phyloP scores from a whole-genome alignment of 495 filamentous ascomycete species.

The Lasiosphaeria miniovina region DNA sequence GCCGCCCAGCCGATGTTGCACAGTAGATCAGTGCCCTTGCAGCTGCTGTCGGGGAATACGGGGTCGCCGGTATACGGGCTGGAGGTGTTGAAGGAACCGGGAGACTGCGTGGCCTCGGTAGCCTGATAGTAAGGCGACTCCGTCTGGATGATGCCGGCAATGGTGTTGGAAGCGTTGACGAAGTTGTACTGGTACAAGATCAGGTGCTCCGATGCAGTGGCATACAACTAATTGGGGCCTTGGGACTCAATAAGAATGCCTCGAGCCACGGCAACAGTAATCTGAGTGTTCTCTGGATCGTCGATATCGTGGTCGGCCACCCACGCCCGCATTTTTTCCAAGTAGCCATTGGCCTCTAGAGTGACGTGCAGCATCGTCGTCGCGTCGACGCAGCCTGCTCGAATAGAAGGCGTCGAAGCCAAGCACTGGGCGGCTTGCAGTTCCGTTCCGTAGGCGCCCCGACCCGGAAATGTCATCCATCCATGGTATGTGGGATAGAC shows the following conservation, averaged over 20 bases:
- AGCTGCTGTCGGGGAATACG: background rate
- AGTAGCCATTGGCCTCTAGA: conserved; percentile 61
- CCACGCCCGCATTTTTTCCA: conserved; percentile 92
- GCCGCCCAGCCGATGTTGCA: background rate
- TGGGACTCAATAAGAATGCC: conserved; percentile 67
- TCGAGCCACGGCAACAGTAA: conserved; percentile 81
- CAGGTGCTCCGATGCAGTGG: conserved; percentile 59
- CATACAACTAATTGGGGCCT: conserved; percentile 43
- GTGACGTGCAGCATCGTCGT: conserved; percentile 73
- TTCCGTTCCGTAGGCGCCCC: conserved; percentile 55
- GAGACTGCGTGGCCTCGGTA: background rate
- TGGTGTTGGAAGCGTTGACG: conserved; percentile 68
- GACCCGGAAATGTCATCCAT: too few relatives aligned
- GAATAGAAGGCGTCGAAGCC: conserved; percentile 26
- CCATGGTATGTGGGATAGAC: too few relatives aligned
- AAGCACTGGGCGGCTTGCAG: conserved; percentile 61
- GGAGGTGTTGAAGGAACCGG: background rate
- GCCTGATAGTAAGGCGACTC: conserved; percentile 87
- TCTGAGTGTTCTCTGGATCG: conserved; percentile 51
- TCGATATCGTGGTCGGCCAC: conserved; percentile 86
- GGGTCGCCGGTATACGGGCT: too few relatives aligned
- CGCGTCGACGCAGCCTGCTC: conserved; percentile 48
- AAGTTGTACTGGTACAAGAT: conserved; percentile 80
- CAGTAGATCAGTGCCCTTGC: background rate
- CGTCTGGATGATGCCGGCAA: conserved; percentile 75